phyloP scores from a whole-genome alignment of 176 grass and related monocot species.

The Carex pumila region DNA sequence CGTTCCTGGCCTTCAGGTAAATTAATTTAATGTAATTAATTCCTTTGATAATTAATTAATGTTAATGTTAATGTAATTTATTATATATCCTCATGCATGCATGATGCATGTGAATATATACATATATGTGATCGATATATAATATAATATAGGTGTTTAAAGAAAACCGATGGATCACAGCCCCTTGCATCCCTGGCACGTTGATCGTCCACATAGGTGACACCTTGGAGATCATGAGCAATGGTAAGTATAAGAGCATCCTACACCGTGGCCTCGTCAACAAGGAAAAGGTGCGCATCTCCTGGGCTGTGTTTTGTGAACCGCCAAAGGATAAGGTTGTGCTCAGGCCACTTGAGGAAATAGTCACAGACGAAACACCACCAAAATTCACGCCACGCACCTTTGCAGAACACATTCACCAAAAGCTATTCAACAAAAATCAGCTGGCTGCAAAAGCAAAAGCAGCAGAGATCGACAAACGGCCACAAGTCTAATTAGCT shows the following conservation, averaged over 20 bases:
- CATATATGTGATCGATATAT: no score
- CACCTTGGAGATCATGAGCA: slow-evolving; percentile 84
- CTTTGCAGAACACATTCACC: slow-evolving; percentile 61
- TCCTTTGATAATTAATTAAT: no score
- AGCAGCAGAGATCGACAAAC: neutral
- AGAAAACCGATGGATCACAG: slow-evolving; percentile 53
- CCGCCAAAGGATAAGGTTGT: slow-evolving; percentile 53
- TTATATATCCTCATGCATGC: no score
- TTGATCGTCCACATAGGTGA: slow-evolving; percentile 85
- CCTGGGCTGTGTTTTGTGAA: slow-evolving; percentile 93
- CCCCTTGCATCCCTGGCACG: slow-evolving; percentile 41
- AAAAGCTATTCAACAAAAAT: slow-evolving; percentile 77
- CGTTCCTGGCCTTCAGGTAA: slow-evolving; percentile 59
- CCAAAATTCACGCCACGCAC: slow-evolving; percentile 65
- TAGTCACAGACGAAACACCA: slow-evolving; percentile 1
- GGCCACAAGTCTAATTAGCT: neutral
- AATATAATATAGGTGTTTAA: neutral
- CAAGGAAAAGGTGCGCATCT: slow-evolving; percentile 61
- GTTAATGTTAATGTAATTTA: no score
- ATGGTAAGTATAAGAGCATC: slow-evolving; percentile 74
- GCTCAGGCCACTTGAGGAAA: slow-evolving; percentile 53
- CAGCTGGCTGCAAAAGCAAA: neutral
- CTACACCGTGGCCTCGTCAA: slow-evolving; percentile 90
- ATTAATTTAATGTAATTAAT: no score
- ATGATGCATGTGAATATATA: no score